Conservation (phyloP, 805 yeast species). For the Monosporozyma aerobia region DNA sequence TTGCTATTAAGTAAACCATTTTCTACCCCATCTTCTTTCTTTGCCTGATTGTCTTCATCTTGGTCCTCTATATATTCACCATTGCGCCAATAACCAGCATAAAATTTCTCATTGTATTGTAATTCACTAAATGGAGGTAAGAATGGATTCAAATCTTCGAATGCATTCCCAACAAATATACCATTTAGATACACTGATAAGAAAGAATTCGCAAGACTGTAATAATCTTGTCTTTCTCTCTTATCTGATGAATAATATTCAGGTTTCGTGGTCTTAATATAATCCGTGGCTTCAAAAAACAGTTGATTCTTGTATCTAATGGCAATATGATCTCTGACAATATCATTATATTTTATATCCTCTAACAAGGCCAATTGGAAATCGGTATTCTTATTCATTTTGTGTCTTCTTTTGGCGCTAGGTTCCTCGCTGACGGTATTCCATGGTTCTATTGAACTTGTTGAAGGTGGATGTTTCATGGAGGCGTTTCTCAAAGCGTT, state of each 20-base stretch:
- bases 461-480: background rate
- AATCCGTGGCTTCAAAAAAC: slow-evolving; percentile 77
- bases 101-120: slow-evolving; percentile 33
- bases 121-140: slow-evolving; percentile 67
- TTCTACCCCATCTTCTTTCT: slow-evolving; percentile 7
- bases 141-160: slow-evolving; percentile 61
- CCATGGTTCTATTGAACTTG: background rate
- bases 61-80: slow-evolving; percentile 10
- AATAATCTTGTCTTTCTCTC: slow-evolving; percentile 34
- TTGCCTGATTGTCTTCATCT: background rate
- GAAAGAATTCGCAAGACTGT: slow-evolving; percentile 38
- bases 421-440: slow-evolving; percentile 1
- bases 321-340: slow-evolving; percentile 78
- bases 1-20: background rate
- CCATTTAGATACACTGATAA: slow-evolving; percentile 77
- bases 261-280: slow-evolving; percentile 27
- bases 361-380: slow-evolving; percentile 26
- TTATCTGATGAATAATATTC: slow-evolving; percentile 27
- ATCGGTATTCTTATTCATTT: slow-evolving; percentile 13
- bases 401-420: slow-evolving; percentile 2
- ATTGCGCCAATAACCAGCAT: slow-evolving; percentile 25
- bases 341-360: slow-evolving; percentile 32
- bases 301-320: slow-evolving; percentile 68
- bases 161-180: slow-evolving; percentile 49
- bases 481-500: slow-evolving; percentile 15